These are phyloP conservation scores for Chlamydomonas asymmetrica DNA, from an alignment of 139 green algal species.

Conservation along the genomic window DNA sequence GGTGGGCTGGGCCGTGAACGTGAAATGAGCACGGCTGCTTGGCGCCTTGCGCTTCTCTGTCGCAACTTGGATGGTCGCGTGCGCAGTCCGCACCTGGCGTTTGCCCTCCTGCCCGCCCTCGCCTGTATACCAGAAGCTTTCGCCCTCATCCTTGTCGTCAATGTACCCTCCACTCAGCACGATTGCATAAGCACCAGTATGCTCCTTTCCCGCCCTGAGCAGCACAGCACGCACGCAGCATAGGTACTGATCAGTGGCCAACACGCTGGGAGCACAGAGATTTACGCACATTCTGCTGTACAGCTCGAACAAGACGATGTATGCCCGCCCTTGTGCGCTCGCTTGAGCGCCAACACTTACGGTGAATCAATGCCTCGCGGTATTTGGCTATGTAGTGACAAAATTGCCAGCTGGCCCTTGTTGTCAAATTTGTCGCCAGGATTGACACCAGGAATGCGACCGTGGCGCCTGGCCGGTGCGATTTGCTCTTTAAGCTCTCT, in stretches of 20 bases:
- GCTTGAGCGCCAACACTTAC: conserved; percentile 13
- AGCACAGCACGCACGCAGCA: neutral
- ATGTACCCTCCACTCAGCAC: conserved; percentile 48
- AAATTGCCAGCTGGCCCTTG: conserved; percentile 40
- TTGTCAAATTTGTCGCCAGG: conserved; percentile 40
- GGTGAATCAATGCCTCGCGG: conserved; percentile 47
- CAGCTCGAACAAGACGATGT: neutral
- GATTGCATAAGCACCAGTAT: conserved; percentile 33
- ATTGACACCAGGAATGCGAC: conserved; percentile 46
- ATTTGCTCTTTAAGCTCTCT: too few species aligned
- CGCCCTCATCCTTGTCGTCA: conserved; percentile 57
- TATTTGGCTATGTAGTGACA: conserved; percentile 38
- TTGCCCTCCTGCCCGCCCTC: conserved; percentile 38
- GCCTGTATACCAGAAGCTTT: conserved; percentile 67
- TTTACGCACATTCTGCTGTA: neutral
- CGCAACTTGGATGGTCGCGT: too few species aligned
- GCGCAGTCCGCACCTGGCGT: conserved; percentile 12
- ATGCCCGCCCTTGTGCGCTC: too few species aligned
- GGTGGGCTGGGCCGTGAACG: too few species aligned
- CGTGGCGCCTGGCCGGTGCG: conserved; percentile 19
- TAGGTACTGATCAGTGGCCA: neutral
- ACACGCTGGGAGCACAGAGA: neutral
- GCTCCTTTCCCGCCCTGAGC: too few species aligned
- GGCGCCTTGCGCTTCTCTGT: too few species aligned
- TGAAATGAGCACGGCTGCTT: too few species aligned